Conservation (phyloP, 495 filamentous ascomycete species). For the Neurospora tetraspora region DNA sequence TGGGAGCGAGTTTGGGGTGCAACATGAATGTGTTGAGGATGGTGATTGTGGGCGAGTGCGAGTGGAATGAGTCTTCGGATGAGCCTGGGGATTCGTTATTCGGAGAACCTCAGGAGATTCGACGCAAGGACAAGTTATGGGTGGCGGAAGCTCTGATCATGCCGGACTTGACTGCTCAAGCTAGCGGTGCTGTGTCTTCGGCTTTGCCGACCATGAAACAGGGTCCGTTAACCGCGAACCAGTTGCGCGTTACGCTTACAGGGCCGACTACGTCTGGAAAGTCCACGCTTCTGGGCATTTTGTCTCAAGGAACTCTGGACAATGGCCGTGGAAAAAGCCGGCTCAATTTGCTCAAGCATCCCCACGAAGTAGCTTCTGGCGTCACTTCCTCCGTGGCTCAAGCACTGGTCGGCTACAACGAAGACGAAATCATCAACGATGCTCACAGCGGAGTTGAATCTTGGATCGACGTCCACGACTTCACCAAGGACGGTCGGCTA, state of each 20-base stretch:
- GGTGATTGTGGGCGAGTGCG: constrained; percentile 78
- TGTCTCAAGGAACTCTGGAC: constrained; percentile 79
- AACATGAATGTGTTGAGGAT: constrained; percentile 72
- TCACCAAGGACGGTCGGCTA: constrained; percentile 62
- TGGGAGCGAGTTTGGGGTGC: constrained; percentile 89
- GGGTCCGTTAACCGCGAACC: constrained; percentile 45
- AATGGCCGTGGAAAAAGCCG: constrained; percentile 87
- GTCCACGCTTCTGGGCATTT: constrained; percentile 77
- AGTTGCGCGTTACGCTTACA: constrained; percentile 83
- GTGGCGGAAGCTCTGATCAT: constrained; percentile 68
- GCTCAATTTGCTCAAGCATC: constrained; percentile 78
- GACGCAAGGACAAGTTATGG: constrained; percentile 54
- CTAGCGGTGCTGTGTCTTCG: constrained; percentile 1
- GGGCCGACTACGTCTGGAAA: constrained; percentile 92
- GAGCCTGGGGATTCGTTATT: constrained; percentile 1
- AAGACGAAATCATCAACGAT: constrained; percentile 71
- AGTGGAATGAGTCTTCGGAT: constrained; percentile 44
- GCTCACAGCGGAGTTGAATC: constrained; percentile 75
- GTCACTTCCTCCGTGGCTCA: constrained; percentile 89
- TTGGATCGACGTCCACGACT: constrained; percentile 86
- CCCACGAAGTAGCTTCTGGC: constrained; percentile 87
- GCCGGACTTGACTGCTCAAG: constrained; percentile 25
- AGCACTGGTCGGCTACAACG: constrained; percentile 78
- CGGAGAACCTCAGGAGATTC: constrained; percentile 1
- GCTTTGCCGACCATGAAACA: constrained; percentile 16